Base-by-base conservation (phyloP, 495 filamentous ascomycete genomes). In the Podospora didyma region DNA sequence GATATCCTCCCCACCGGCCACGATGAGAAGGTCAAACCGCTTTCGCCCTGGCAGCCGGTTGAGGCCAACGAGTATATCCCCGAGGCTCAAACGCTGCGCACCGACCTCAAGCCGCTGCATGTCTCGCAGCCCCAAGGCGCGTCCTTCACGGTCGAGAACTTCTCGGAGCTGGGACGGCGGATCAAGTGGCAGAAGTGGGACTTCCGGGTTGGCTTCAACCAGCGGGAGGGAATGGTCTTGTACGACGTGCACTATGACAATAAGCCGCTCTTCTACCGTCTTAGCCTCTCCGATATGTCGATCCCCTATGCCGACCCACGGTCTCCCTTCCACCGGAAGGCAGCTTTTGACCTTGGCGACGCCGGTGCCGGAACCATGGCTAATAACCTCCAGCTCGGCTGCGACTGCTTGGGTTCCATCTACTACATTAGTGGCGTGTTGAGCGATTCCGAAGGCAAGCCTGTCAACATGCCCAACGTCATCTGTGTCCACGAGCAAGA, bases 401-500 rank as follows among this genome's bases (percentile, higher is more conserved):
- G 85, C 56, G 86, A 89, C 58, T 89, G 86, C 69, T 75, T 91
- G 9, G 89, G 89, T 2, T 79, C 79, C 0, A 92, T 92, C 56
- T 82, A 92, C 69, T 93, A 91, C 64, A 75, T 93, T 59, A 77
- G 82, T 23, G 76, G 73, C 17, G 74, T 82, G 2, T 69, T 89
- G 16, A 67, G 79, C 0, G 75, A 77, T 31, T 63, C 76, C 49
- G 76, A 81, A 16, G 89, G 89, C 19, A 76, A 81, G 23, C 78
- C 85, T 0, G 70, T 81, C 0, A 62, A 79, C 3, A 82, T 85
- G 73, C 81, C 83, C 31, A 92, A 92, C 58, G 87, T 89, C 10
- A 78, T 93, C 21, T 92, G 89, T 69, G 79, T 92, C 26, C 89
- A 93, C 63, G 87, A 90, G 59, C 84, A 88, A 62, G 86, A 89